These are phyloP conservation scores for Flaveria ramosissima DNA, from an alignment of 129 eudicot genomes.

Conservation along the genomic window DNA sequence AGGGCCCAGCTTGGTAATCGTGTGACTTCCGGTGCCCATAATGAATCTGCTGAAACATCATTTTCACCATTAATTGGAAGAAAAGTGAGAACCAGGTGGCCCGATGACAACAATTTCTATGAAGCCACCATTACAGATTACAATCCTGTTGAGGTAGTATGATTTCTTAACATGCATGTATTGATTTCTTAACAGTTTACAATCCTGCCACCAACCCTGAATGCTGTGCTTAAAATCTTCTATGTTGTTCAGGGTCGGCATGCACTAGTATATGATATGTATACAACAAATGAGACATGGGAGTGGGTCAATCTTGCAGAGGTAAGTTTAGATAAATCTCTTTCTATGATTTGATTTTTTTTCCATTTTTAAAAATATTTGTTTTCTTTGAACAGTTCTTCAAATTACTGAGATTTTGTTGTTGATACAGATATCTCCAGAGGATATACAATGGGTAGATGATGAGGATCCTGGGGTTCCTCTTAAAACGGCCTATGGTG, in stretches of 20 bases:
- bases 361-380: neutral
- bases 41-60: conserved; percentile 59
- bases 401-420: neutral
- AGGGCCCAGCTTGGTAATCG: conserved; percentile 70
- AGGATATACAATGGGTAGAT: conserved; percentile 80
- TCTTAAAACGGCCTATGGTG: conserved; percentile 56
- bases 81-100: conserved; percentile 94
- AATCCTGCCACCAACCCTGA: neutral
- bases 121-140: conserved; percentile 86
- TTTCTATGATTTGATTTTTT: neutral
- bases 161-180: neutral
- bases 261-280: conserved; percentile 71
- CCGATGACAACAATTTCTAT: conserved; percentile 87
- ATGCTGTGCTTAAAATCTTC: neutral
- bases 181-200: neutral
- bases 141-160: conserved; percentile 58
- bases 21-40: conserved; percentile 52
- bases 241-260: conserved; percentile 64
- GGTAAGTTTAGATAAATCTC: conserved; percentile 41
- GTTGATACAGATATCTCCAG: conserved; percentile 67
- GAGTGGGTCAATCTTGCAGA: conserved; percentile 94
- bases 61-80: conserved; percentile 64
- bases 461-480: conserved; percentile 77
- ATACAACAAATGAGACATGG: conserved; percentile 69
- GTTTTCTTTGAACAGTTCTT: neutral